These are phyloP conservation scores for Crithidia sp. DNA, from an alignment of 208 protist species.

Conservation along the genomic window DNA sequence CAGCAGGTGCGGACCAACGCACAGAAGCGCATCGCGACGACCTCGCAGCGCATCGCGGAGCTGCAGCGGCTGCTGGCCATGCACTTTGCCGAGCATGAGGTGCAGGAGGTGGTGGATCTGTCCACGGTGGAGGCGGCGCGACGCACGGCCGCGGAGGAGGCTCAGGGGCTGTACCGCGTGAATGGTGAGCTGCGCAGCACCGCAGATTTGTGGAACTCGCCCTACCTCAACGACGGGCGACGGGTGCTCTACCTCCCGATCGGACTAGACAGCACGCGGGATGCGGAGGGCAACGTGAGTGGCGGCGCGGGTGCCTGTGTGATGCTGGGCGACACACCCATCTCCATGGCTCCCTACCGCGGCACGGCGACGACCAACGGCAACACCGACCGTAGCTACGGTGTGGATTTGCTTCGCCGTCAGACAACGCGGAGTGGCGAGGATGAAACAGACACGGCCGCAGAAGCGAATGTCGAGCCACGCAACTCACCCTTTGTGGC, in stretches of 20 bases:
- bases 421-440: background rate
- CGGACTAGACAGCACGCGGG: constrained; percentile 5
- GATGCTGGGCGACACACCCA: constrained; percentile 19
- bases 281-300: constrained; percentile 11
- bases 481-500: constrained; percentile 45
- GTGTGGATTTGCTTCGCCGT: too few species aligned
- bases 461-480: background rate
- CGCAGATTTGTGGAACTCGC: constrained; percentile 26
- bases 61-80: constrained; percentile 37
- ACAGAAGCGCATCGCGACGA: constrained; percentile 26
- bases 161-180: constrained; percentile 6
- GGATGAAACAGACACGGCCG: background rate
- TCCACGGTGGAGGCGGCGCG: background rate
- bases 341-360: constrained; percentile 20
- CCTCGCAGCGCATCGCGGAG: constrained; percentile 40
- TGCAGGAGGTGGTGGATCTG: constrained; percentile 3
- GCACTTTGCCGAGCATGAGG: constrained; percentile 6
- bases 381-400: background rate
- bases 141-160: constrained; percentile 5
- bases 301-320: constrained; percentile 19
- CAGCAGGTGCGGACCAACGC: constrained; percentile 14
- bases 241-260: constrained; percentile 25
- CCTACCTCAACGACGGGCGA: constrained; percentile 28
- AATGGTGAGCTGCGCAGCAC: constrained; percentile 5
- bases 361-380: background rate